Percentiles rank a stretch among this genome's conserved stretches.
These are phyloP conservation scores for Termitomyces sp. DNA, from an alignment of 768 basidiomycete species.

Conservation along the genomic window DNA sequence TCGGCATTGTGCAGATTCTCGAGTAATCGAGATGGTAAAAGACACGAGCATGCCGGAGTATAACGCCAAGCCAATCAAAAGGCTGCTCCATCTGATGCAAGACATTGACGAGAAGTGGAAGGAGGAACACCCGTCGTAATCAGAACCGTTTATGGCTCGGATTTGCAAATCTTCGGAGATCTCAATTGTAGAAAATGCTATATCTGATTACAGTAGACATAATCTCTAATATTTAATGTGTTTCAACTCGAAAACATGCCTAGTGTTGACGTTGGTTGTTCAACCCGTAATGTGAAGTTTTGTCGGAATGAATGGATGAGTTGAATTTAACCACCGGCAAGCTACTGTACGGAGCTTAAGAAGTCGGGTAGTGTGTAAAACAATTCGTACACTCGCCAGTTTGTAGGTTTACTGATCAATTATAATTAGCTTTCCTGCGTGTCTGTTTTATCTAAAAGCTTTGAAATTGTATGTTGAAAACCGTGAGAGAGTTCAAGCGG, in stretches of 20 bases:
- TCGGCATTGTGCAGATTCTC: slow-evolving; percentile 39
- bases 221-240: neutral
- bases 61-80: slow-evolving; percentile 42
- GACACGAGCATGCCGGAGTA: slow-evolving; percentile 37
- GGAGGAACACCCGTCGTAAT: slow-evolving; percentile 20
- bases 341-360: too few relatives aligned
- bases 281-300: too few relatives aligned
- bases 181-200: neutral
- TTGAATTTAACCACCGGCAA: too few relatives aligned
- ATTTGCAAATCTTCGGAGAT: neutral
- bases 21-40: slow-evolving; percentile 45
- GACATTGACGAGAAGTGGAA: slow-evolving; percentile 43
- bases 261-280: too few relatives aligned
- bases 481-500: slow-evolving; percentile 17
- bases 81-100: slow-evolving; percentile 43
- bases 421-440: too few relatives aligned
- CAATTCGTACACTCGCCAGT: too few relatives aligned
- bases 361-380: too few relatives aligned
- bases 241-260: neutral
- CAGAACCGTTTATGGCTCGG: neutral
- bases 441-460: neutral
- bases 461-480: neutral
- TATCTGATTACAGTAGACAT: neutral
- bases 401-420: too few relatives aligned
- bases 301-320: too few relatives aligned